These are phyloP conservation scores for Dillenia suffruticosa DNA, from an alignment of 164 flowering plant genomes.

Conservation along the genomic window DNA sequence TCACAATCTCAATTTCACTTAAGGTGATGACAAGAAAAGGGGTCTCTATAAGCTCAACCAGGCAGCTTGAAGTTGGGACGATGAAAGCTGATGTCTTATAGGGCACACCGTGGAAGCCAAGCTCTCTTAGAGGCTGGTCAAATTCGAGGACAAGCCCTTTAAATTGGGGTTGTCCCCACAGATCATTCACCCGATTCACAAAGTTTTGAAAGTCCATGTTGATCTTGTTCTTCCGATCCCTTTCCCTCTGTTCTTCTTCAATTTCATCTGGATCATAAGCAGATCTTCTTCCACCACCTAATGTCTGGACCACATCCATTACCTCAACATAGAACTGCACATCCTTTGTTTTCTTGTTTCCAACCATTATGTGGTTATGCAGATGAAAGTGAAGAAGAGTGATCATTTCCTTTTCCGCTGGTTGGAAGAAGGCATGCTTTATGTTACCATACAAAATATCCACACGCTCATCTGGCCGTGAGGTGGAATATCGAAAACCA, in stretches of 20 bases:
- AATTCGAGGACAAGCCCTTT: slow-evolving; percentile 66
- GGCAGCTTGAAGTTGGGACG: slow-evolving; percentile 74
- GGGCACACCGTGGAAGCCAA: slow-evolving; percentile 86
- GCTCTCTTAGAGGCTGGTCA: slow-evolving; percentile 82
- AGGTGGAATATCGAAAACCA: slow-evolving; percentile 72
- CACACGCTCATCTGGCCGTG: slow-evolving; percentile 63
- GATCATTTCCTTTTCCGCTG: slow-evolving; percentile 82
- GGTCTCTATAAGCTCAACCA: slow-evolving; percentile 72
- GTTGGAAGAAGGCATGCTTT: slow-evolving; percentile 87
- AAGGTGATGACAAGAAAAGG: slow-evolving; percentile 72
- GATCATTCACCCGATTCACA: slow-evolving; percentile 67
- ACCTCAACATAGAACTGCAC: slow-evolving; percentile 84
- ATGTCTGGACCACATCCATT: slow-evolving; percentile 81
- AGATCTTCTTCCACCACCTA: slow-evolving; percentile 75
- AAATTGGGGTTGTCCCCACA: slow-evolving; percentile 71
- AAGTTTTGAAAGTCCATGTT: slow-evolving; percentile 67
- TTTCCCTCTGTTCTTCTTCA: slow-evolving; percentile 81
- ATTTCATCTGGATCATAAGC: slow-evolving; percentile 87
- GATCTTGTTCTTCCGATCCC: slow-evolving; percentile 70
- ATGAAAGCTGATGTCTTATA: slow-evolving; percentile 69
- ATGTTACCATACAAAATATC: slow-evolving; percentile 69
- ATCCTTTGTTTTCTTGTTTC: slow-evolving; percentile 80
- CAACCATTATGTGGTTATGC: slow-evolving; percentile 90
- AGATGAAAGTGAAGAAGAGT: slow-evolving; percentile 75
- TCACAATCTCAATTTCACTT: slow-evolving; percentile 82